These are phyloP conservation scores for Agapanthus africanus DNA, from an alignment of 106 monocot genomes.

Conservation along the genomic window DNA sequence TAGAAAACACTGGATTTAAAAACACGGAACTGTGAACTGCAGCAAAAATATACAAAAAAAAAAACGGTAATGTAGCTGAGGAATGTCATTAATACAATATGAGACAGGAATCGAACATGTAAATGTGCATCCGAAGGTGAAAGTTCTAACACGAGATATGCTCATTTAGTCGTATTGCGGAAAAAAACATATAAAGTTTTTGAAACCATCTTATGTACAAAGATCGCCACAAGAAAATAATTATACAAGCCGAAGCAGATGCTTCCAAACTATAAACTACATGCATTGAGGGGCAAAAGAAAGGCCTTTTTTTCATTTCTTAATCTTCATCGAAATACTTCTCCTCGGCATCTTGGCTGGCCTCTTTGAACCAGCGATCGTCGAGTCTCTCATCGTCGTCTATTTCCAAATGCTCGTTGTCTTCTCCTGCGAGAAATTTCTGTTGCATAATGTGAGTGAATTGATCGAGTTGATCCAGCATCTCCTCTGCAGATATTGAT, in stretches of 20 bases:
- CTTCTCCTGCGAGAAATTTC: slow-evolving; percentile 83
- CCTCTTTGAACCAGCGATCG: slow-evolving; percentile 84
- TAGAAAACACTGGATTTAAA: too few relatives aligned
- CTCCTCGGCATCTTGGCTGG: slow-evolving; percentile 80
- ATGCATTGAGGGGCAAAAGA: not conserved
- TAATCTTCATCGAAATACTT: slow-evolving; percentile 92
- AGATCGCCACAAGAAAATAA: not conserved
- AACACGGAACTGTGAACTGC: too few relatives aligned
- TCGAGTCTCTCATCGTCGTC: slow-evolving; percentile 85
- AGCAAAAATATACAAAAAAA: too few relatives aligned
- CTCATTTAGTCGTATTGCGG: too few relatives aligned
- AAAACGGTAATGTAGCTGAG: too few relatives aligned
- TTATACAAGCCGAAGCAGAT: not conserved
- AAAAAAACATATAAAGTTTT: too few relatives aligned
- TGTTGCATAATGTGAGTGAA: slow-evolving; percentile 90
- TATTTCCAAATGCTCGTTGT: slow-evolving; percentile 65
- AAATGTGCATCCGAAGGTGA: too few relatives aligned
- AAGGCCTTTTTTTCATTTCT: not conserved
- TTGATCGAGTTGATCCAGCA: slow-evolving; percentile 77
- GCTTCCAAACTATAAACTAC: not conserved
- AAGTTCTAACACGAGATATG: too few relatives aligned
- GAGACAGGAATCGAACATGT: too few relatives aligned
- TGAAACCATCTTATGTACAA: not conserved
- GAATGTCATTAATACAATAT: too few relatives aligned
- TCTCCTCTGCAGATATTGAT: slow-evolving; percentile 43